A percentile compares a stretch with the other conserved stretches of the same genome.
Conservation (phyloP, 768 basidiomycete species). For the Suillus hirtellus region DNA sequence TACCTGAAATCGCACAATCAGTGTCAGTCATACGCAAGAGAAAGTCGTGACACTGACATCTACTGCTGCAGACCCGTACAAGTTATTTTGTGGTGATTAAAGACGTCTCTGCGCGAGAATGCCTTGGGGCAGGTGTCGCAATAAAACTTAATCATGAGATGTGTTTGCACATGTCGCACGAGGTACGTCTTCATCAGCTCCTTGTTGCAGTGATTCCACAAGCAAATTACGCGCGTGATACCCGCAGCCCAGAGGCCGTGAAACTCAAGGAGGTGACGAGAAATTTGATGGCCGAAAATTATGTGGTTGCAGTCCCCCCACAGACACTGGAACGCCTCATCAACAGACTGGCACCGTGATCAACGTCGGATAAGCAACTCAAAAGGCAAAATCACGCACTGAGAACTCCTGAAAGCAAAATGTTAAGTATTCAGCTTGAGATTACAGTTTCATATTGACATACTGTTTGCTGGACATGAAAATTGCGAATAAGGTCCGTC, state of each 20-base stretch:
- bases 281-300: not conserved
- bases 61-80: not conserved
- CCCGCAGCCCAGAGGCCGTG: not conserved
- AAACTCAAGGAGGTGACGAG: not conserved
- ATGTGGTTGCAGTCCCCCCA: not conserved
- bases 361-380: not conserved
- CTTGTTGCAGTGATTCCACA: not conserved
- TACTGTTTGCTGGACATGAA: not conserved
- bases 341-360: not conserved
- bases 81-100: fast-evolving
- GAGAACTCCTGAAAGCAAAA: not conserved
- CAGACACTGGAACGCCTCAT: not conserved
- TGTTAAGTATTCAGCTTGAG: not conserved
- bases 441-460: not conserved
- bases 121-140: not conserved
- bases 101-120: not conserved
- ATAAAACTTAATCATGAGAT: fast-evolving
- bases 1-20: not conserved
- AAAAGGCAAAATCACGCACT: not conserved
- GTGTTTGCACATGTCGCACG: not conserved
- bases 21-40: not conserved
- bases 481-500: not conserved
- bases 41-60: not conserved
- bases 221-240: fast-evolving
- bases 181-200: not conserved